Evolutionary conservation across 2,329 filamentous ascomycete genomes (phyloP), one percentile per base, ranked within the genome.

Genomic region (Leptodontidium sp.): DNA sequence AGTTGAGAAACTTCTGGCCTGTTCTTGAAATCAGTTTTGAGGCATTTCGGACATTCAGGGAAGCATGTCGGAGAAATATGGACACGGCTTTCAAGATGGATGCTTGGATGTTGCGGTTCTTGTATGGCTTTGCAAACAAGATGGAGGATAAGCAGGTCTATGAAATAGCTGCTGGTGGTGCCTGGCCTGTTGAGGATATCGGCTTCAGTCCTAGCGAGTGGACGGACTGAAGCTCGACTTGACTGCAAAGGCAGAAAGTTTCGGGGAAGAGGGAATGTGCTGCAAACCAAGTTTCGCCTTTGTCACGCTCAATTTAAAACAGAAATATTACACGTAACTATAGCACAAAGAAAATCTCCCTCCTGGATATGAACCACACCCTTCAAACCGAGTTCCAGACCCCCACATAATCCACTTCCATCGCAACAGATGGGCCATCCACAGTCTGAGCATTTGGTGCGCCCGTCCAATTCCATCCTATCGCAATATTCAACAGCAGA

Each of bases 1-100:
- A 78, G 6, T 70, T 85, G 43, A 75, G 80, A 40, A 75, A 72
- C 2, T 81, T 80, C 65, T 85, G 83, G 83, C 80, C 81, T 0
- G 79, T 77, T 9, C 73, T 81, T 4, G 80, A 82, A 65, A 71
- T 78, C 2, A 77, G 76, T 69, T 79, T 83, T 69, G 77, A 77
- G 11, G 77, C 82, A 0, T 76, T 84, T 3, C 75, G 79, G 58
- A 77, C 78, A 1, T 84, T 84, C 68, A 82, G 84, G 66, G 77
- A 81, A 55, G 80, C 79, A 6, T 84, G 82, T 70, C 75, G 77
- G 32, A 76, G 74, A 29, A 79, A 75, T 38, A 78, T 78, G 67
- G 78, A 80, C 67, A 78, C 77, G 1, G 79, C 76, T 57, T 83
- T 82, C 68, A 72, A 78, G 11, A 75, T 83, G 74, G 81, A 83